Base-by-base conservation (phyloP, 1,139 yeast genomes). In the Pneumocystis wakefieldiae region DNA sequence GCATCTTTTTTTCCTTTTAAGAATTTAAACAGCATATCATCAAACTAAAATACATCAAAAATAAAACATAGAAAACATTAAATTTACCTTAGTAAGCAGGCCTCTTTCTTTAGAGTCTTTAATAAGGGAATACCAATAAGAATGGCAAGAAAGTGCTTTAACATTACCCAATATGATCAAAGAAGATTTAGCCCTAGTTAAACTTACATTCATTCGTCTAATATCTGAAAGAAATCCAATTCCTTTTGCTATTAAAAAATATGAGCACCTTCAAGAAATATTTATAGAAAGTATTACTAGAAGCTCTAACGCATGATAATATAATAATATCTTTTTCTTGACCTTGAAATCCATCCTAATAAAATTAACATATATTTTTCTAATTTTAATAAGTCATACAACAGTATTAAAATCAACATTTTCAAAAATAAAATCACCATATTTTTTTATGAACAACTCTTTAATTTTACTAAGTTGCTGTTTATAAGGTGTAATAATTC, bases 281-380 rank as follows among this genome's bases (percentile, higher is more conserved):
- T 41, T 12, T 41, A 6, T 7, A 17, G 12, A 24, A 48, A 83
- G 2, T 60, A 2, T 61, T 60, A 59, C 59, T 61, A 28, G 61
- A 59, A 35, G 96, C 95, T 71, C 98, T 81, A 7, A 94, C 98
- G 81, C 97, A 91, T 0, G 97, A 90, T 79, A 92, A 84, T 60
- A 92, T 83, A 67, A 92, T 88, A 63, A 94, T 84, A 68, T 92
- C 97, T 73, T 91, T 92, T 72, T 92, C 98, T 73, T 92, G 97
- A 69, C 98, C 98, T 77, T 92, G 98, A 72, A 90, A 92, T 0
- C 98, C 98, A 78, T 92, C 55, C 55, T 48, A 48, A 48, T 3
- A 48, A 19, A 12, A 8, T 48, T 48, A 48, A 48, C 28, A 48
- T 15, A 6, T 3, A 24, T 19, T 48, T 48, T 3, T 48, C 7